These are phyloP conservation scores for Sclerotinia sclerotiorum DNA, from an alignment of 2,329 filamentous ascomycete genomes.

Conservation along the genomic window DNA sequence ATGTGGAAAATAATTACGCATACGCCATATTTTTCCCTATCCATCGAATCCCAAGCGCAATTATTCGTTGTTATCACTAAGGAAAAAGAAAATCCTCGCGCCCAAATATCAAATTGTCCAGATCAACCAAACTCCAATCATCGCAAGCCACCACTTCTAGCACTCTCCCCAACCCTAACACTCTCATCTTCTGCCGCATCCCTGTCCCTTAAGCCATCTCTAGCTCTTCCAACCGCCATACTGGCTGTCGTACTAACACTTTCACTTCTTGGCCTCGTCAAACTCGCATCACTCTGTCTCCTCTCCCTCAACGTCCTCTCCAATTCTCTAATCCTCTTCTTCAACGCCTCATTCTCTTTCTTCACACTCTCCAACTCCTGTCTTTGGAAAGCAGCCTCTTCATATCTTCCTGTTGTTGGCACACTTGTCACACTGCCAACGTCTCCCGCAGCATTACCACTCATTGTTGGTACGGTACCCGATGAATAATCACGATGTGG, in stretches of 20 bases:
- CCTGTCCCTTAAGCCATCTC: conserved; percentile 47
- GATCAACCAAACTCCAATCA: conserved; percentile 13
- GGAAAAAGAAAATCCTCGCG: neutral
- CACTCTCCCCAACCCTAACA: conserved; percentile 61
- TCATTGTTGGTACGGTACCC: conserved; percentile 26
- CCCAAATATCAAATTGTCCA: neutral
- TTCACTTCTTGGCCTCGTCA: conserved; percentile 47
- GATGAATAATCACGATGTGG: conserved; percentile 36
- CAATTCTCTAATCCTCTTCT: conserved; percentile 60
- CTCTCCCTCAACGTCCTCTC: conserved; percentile 51
- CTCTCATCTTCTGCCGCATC: conserved; percentile 54
- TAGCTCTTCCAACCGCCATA: conserved; percentile 38
- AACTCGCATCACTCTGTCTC: conserved; percentile 45
- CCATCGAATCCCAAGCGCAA: neutral
- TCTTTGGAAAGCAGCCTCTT: conserved; percentile 60
- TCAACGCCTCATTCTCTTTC: conserved; percentile 62
- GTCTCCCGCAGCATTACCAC: conserved; percentile 4
- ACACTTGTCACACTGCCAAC: conserved; percentile 45
- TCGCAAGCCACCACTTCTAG: conserved; percentile 47
- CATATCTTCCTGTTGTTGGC: conserved; percentile 58
- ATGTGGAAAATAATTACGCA: neutral
- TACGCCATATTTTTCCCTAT: conserved; percentile 11
- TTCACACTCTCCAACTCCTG: conserved; percentile 61
- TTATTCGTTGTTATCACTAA: neutral
- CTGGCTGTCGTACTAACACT: conserved; percentile 56